These are phyloP conservation scores for Agaricus subrufescens DNA, from an alignment of 768 basidiomycete species.

Conservation along the genomic window DNA sequence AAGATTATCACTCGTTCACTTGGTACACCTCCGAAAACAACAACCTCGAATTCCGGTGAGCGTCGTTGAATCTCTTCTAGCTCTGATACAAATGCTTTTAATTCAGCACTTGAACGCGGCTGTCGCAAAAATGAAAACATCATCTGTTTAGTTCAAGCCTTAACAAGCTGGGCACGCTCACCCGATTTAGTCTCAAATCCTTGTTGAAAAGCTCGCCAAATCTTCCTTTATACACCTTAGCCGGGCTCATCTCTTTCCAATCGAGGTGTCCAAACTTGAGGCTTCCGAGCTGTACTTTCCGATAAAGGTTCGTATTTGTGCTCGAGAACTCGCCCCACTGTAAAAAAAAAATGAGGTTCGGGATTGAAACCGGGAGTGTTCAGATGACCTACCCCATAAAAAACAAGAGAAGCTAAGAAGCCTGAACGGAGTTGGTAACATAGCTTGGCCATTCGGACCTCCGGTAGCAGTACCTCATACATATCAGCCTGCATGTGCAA, in stretches of 20 bases:
- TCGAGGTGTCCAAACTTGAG: not conserved
- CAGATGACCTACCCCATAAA: too few relatives aligned
- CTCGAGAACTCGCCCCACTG: too few relatives aligned
- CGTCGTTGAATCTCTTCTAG: not conserved
- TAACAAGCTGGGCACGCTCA: not conserved
- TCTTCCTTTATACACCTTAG: too few relatives aligned
- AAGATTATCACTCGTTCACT: not conserved
- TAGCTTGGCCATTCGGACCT: too few relatives aligned
- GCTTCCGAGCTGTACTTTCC: not conserved
- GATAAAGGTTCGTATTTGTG: not conserved
- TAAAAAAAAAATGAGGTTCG: too few relatives aligned
- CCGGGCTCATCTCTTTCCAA: not conserved
- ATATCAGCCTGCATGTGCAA: too few relatives aligned
- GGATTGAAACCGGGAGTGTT: too few relatives aligned
- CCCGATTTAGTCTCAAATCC: not conserved
- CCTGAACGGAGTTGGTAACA: too few relatives aligned
- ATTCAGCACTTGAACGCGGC: not conserved
- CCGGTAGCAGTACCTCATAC: too few relatives aligned
- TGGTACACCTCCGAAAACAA: not conserved
- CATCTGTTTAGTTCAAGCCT: too few relatives aligned
- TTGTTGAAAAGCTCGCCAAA: too few relatives aligned
- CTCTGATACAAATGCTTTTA: not conserved
- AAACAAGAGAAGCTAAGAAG: too few relatives aligned
- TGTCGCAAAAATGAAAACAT: not conserved
- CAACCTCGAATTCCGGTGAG: not conserved